These are phyloP conservation scores for Epichloe hybrida DNA, from an alignment of 2,329 filamentous ascomycete species.

Conservation along the genomic window DNA sequence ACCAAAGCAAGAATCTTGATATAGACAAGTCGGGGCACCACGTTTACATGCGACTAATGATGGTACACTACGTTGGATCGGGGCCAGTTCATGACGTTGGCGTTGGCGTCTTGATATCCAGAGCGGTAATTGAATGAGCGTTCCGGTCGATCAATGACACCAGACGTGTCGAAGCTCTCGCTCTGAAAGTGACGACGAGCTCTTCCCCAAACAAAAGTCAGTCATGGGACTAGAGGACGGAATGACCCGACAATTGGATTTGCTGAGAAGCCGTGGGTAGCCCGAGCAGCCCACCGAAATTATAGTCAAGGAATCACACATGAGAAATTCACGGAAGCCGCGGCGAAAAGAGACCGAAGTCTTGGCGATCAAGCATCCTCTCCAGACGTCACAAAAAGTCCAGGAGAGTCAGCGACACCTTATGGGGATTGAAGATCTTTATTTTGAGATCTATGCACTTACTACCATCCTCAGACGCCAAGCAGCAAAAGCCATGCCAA, in stretches of 20 bases:
- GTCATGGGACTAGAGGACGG: background rate
- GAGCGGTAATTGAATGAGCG: too few species aligned
- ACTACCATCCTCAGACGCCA: conserved; percentile 44
- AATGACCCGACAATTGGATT: too few species aligned
- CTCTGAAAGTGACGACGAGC: background rate
- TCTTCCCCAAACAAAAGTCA: background rate
- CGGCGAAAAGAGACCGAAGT: conserved; percentile 2
- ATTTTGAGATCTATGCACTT: conserved; percentile 43
- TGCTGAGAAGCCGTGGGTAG: too few species aligned
- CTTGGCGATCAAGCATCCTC: conserved; percentile 90
- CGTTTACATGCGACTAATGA: background rate
- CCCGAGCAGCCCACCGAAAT: background rate
- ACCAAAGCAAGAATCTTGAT: conserved; percentile 1
- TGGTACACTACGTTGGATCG: background rate
- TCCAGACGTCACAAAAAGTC: conserved; percentile 26
- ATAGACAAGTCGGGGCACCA: background rate
- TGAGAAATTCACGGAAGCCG: background rate
- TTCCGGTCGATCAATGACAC: too few species aligned
- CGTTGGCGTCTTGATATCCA: background rate
- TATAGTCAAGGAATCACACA: background rate
- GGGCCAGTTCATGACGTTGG: background rate
- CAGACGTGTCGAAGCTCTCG: too few species aligned
- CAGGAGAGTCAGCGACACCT: conserved; percentile 83
- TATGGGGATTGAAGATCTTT: conserved; percentile 45
- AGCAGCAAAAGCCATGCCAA: conserved; percentile 29